These are phyloP conservation scores for Populus deltoides DNA, from an alignment of 345 rosid species.

Conservation along the genomic window DNA sequence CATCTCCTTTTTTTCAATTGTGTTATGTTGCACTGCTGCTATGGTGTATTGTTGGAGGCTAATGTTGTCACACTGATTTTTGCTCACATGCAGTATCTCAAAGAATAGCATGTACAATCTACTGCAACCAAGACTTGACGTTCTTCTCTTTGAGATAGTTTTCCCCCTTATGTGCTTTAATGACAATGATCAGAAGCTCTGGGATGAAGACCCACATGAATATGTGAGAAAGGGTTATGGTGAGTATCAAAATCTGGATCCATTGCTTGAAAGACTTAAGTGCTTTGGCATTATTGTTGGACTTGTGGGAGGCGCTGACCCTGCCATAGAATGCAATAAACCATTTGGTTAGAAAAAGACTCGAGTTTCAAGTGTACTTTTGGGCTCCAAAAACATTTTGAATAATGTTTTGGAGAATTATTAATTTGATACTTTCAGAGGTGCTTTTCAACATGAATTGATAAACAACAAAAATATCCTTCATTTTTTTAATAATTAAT, in stretches of 20 bases:
- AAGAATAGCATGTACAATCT: constrained; percentile 78
- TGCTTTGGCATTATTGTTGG: neutral
- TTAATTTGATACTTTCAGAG: neutral
- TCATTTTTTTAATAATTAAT: neutral
- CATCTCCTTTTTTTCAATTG: neutral
- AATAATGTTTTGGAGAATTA: neutral
- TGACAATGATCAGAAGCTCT: constrained; percentile 95
- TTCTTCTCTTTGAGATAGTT: constrained; percentile 92
- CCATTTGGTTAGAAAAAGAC: neutral
- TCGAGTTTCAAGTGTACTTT: neutral
- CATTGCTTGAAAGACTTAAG: neutral
- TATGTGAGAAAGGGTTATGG: constrained; percentile 99
- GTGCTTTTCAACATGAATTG: neutral
- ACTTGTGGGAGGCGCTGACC: neutral
- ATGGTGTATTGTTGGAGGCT: neutral
- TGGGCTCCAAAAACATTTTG: neutral
- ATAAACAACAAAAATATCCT: neutral
- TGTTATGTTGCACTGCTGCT: neutral
- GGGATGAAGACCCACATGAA: constrained; percentile 99
- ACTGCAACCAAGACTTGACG: constrained; percentile 82
- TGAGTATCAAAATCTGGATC: constrained; percentile 37
- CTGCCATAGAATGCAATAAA: neutral
- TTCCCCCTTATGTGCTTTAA: constrained; percentile 98
- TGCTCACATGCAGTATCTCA: constrained; percentile 58
- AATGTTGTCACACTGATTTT: constrained; percentile 9